Conservation (phyloP, 164 flowering plant species). For the Stephania cephalantha region DNA sequence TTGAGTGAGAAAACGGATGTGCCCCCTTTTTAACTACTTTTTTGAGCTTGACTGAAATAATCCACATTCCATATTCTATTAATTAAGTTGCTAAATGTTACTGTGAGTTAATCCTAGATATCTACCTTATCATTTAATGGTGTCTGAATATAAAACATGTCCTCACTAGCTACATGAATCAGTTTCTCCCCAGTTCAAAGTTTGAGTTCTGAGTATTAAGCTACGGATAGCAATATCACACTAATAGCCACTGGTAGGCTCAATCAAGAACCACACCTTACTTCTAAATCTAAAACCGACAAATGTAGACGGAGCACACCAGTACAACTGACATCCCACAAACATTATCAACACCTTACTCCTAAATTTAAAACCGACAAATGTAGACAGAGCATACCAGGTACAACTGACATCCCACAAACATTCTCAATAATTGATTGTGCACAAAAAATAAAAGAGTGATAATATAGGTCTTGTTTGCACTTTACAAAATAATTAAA, state of each 20-base stretch:
- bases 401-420: too few species aligned
- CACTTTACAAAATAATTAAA: not conserved
- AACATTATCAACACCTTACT: not conserved
- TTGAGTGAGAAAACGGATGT: too few species aligned
- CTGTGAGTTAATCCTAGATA: not conserved
- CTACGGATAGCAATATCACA: not conserved
- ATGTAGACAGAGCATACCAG: not conserved
- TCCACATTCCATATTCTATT: too few species aligned
- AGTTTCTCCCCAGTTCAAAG: not conserved
- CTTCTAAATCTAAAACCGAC: not conserved
- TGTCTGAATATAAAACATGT: not conserved
- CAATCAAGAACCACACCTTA: not conserved
- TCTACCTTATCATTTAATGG: not conserved
- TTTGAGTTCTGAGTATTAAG: not conserved
- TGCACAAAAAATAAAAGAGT: not conserved
- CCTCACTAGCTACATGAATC: not conserved
- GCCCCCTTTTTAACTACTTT: too few species aligned
- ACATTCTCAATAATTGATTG: not conserved
- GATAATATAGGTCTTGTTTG: not conserved
- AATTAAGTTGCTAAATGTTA: too few species aligned
- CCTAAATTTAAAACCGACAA: not conserved
- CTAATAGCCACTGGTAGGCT: not conserved
- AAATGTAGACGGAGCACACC: not conserved
- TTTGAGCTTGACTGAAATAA: too few species aligned
- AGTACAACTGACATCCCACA: too few species aligned